Conservation (phyloP, 73 alveolate genomes). For the Paramecium primaurelia region DNA sequence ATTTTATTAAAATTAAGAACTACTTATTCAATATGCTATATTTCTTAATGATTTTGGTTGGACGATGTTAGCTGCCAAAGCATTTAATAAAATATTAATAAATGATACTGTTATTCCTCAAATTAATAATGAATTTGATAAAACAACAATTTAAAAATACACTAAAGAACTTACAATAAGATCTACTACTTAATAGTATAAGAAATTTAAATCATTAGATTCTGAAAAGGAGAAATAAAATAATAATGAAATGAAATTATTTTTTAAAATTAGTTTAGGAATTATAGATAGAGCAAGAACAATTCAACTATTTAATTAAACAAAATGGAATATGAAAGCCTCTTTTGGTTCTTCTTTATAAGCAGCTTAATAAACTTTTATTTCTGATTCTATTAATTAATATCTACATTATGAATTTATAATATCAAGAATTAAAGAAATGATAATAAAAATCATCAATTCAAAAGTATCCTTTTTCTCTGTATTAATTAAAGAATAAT, state of each 20-base stretch:
- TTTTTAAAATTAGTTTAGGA: neutral
- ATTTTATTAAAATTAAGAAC: neutral
- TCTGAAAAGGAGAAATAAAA: neutral
- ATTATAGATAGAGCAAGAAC: neutral
- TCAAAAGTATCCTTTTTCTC: neutral
- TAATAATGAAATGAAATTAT: neutral
- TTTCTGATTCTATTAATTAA: neutral
- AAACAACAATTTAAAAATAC: neutral
- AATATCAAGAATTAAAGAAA: neutral
- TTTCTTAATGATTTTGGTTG: neutral
- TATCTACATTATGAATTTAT: neutral
- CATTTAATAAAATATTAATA: neutral
- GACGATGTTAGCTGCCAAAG: neutral
- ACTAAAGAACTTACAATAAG: neutral
- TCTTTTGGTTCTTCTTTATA: neutral
- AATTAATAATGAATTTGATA: neutral
- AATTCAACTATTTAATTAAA: neutral
- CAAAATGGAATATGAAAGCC: neutral
- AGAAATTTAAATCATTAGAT: neutral
- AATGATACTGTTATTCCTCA: neutral
- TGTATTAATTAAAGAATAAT: neutral
- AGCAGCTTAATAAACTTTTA: neutral
- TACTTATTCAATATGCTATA: neutral
- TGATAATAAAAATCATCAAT: neutral
- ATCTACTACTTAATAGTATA: neutral